Base-by-base conservation (phyloP, 2,329 filamentous ascomycete genomes). In the Colletotrichum sp. region DNA sequence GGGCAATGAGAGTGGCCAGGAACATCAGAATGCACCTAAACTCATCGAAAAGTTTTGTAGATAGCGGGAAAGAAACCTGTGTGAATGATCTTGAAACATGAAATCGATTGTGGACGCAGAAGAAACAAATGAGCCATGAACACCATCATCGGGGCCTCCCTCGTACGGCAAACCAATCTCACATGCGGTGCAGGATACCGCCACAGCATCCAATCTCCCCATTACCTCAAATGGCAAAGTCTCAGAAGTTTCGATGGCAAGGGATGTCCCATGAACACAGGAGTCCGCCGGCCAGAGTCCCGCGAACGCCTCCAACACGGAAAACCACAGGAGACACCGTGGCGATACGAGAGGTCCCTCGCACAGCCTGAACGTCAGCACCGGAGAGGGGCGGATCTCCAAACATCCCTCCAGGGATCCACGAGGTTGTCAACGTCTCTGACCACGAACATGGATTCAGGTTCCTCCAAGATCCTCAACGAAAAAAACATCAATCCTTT, bases 61-160 rank as follows among this genome's bases (percentile, higher is more conserved):
- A 2, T 13, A 4, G n/a, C n/a, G 6, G n/a, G n/a, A 1, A 52
- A 9, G n/a, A 7, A 52, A 3, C n/a, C 8, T 7, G 12, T 7
- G 10, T 7, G 6, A 4, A 13, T 18, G 4, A 21, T 7, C 10
- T 13, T 21, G 6, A 52, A 52, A 24, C n/a, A 52, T 52, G 6
- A 13, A 13, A 2, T 24, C 43, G 16, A 52, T 24, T 13, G 43
- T 21, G 43, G 10, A 21, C n/a, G n/a, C 43, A 9, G n/a, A 4
- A 43, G n/a, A 48, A 18, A 13, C 10, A 52, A 52, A 2, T 21
- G n/a, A 4, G 2, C 10, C 7, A 2, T 18, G 36, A 1, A 2
- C 36, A 4, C n/a, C 43, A 21, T 13, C n/a, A 18, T 52, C 43
- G 6, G 43, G 43, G 6, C 43, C n/a, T 39, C 36, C 43, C n/a